Evolutionary conservation across 257 asterid species (phyloP).

Genomic region (Echium plantagineum): DNA sequence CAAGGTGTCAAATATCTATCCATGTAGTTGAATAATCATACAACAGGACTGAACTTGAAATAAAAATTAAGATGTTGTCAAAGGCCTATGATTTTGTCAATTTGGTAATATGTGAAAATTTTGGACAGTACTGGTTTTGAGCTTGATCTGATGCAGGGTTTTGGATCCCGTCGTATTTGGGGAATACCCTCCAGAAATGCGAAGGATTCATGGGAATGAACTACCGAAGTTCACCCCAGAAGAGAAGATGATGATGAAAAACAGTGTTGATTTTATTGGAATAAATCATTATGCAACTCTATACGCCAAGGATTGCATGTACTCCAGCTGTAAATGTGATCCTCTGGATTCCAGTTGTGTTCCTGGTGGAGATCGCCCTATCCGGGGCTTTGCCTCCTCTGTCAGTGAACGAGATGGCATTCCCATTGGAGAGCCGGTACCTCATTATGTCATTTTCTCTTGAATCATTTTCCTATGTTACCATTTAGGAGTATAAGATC

Average conservation of each 20-base stretch:
- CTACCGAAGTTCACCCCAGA: slow-evolving; percentile 49
- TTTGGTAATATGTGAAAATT: too few species aligned
- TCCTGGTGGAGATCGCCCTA: slow-evolving; percentile 39
- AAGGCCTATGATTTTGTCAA: too few species aligned
- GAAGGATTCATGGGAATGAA: slow-evolving; percentile 35
- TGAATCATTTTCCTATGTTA: not conserved
- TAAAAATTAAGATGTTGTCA: too few species aligned
- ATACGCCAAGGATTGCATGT: slow-evolving; percentile 62
- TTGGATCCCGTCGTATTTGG: slow-evolving; percentile 62
- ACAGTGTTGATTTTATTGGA: slow-evolving; percentile 63
- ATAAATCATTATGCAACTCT: slow-evolving; percentile 58
- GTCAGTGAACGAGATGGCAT: slow-evolving; percentile 41
- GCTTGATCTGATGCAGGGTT: slow-evolving; percentile 20
- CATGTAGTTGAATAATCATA: too few species aligned
- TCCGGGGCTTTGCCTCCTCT: slow-evolving; percentile 43
- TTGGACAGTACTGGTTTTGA: too few species aligned
- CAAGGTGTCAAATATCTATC: too few species aligned
- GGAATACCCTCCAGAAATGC: slow-evolving; percentile 78
- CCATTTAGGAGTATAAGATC: not conserved
- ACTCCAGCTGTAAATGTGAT: slow-evolving; percentile 40
- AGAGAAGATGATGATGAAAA: slow-evolving; percentile 32
- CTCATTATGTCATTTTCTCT: too few species aligned
- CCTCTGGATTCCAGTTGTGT: slow-evolving; percentile 22
- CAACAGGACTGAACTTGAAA: too few species aligned
- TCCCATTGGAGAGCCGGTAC: slow-evolving; percentile 59